Percentiles rank a stretch among this genome's conserved stretches.
Conservation (phyloP, 139 green algal species). For the Picochlorum sp. region DNA sequence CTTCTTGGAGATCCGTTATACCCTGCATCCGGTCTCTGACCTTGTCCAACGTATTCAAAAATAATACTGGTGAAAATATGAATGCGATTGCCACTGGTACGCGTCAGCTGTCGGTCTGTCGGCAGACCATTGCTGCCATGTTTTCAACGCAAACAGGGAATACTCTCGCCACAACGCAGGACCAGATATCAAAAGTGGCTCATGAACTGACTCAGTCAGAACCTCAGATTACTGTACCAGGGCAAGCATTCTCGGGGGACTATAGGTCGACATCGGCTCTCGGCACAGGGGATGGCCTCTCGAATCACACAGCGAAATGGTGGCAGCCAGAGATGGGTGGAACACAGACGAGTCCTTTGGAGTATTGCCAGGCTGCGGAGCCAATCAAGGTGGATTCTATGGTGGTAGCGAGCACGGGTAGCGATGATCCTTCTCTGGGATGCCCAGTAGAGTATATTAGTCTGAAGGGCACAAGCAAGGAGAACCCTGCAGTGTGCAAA, state of each 20-base stretch:
- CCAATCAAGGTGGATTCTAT: constrained; percentile 72
- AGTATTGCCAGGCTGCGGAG: constrained; percentile 59
- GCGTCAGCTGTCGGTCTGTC: too few species aligned
- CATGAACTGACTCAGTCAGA: neutral
- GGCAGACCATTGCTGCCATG: too few species aligned
- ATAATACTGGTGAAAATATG: too few species aligned
- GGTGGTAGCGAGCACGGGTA: constrained; percentile 68
- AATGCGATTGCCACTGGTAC: too few species aligned
- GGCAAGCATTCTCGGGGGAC: constrained; percentile 52
- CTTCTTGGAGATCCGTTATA: too few species aligned
- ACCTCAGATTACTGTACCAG: neutral
- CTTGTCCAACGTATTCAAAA: too few species aligned
- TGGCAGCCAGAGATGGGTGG: constrained; percentile 37
- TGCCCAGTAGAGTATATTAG: constrained; percentile 85
- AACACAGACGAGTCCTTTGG: constrained; percentile 60
- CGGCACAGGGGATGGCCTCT: constrained; percentile 63
- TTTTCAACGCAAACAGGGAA: too few species aligned
- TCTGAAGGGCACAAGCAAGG: constrained; percentile 65
- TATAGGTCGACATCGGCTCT: constrained; percentile 61
- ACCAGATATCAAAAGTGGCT: neutral
- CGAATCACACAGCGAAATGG: constrained; percentile 81
- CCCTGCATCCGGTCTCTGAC: too few species aligned
- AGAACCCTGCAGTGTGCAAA: constrained; percentile 89
- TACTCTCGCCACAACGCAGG: neutral
- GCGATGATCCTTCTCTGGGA: constrained; percentile 65